These are phyloP conservation scores for Carpinus fangiana DNA, from an alignment of 306 rosid genomes.

Conservation along the genomic window DNA sequence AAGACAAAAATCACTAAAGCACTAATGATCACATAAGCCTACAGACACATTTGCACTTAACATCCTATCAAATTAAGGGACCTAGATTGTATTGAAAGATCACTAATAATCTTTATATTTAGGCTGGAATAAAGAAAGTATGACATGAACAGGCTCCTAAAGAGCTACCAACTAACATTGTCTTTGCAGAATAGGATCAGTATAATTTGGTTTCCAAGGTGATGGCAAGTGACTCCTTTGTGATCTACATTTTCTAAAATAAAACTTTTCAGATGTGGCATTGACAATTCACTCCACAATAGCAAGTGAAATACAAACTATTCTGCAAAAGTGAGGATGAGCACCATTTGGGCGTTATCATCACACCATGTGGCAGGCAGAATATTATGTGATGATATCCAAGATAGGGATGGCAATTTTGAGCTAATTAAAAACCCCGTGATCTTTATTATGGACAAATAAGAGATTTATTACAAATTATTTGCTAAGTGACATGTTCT, in stretches of 20 bases:
- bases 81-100: background rate
- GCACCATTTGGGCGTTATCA: background rate
- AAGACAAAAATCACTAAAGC: background rate
- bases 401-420: background rate
- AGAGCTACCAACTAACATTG: background rate
- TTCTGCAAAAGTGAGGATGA: background rate
- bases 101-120: background rate
- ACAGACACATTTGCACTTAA: background rate
- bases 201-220: background rate
- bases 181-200: background rate
- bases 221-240: constrained; percentile 3
- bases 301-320: background rate
- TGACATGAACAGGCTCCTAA: background rate
- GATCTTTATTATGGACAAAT: background rate
- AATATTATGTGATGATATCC: background rate
- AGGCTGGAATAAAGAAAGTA: background rate
- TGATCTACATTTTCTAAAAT: background rate
- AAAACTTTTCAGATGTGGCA: background rate
- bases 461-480: background rate
- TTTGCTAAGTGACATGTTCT: background rate
- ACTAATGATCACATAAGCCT: background rate
- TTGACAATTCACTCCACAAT: background rate
- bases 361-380: background rate
- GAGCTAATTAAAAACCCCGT: background rate
- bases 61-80: background rate